phyloP scores from a whole-genome alignment of 2,329 filamentous ascomycete genomes.

The Fusarium duplospermum region DNA sequence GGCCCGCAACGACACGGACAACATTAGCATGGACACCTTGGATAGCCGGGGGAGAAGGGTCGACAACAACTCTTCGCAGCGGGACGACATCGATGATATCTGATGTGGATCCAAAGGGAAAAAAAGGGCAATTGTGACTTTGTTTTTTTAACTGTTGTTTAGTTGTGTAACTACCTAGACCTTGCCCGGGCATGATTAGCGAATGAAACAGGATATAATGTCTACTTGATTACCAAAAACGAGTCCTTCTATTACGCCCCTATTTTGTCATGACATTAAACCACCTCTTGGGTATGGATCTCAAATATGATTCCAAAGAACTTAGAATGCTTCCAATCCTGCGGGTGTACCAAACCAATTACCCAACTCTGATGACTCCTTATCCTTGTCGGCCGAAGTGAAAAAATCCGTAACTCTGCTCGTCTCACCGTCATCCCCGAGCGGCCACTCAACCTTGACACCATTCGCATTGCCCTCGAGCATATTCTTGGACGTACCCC shows the following conservation, averaged over 20 bases:
- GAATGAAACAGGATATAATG: slow-evolving; percentile 45
- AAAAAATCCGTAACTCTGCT: slow-evolving; percentile 84
- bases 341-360: slow-evolving; percentile 86
- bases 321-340: slow-evolving; percentile 76
- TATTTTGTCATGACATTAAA: neutral
- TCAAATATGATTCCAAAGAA: neutral
- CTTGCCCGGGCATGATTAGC: slow-evolving; percentile 34
- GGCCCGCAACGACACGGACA: slow-evolving; percentile 56
- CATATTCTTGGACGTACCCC: slow-evolving; percentile 95
- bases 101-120: slow-evolving; percentile 54
- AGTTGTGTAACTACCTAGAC: slow-evolving; percentile 22
- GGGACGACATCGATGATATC: slow-evolving; percentile 69
- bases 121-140: slow-evolving; percentile 9
- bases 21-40: slow-evolving; percentile 69
- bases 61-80: slow-evolving; percentile 50
- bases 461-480: slow-evolving; percentile 78
- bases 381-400: slow-evolving; percentile 54
- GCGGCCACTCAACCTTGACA: slow-evolving; percentile 86
- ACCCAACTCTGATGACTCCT: slow-evolving; percentile 72
- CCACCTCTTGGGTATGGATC: neutral
- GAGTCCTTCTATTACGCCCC: slow-evolving; percentile 6
- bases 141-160: slow-evolving; percentile 14
- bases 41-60: slow-evolving; percentile 68
- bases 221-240: slow-evolving; percentile 35
- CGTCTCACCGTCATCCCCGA: slow-evolving; percentile 75